Evolutionary conservation across 805 yeast genomes (phyloP).

Genomic region (Ogataea polymorpha): DNA sequence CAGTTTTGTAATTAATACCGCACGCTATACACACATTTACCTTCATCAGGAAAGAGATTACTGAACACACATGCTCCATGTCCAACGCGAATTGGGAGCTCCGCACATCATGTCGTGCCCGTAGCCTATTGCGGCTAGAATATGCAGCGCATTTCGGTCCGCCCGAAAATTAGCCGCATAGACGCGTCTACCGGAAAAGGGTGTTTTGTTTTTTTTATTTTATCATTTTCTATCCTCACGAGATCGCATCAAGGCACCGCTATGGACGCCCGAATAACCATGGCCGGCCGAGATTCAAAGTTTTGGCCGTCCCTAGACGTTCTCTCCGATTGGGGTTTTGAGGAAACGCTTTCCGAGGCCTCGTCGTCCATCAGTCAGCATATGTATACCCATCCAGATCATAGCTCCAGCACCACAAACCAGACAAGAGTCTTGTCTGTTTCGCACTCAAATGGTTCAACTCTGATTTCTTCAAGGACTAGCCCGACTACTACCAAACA

Average conservation of each 20-base stretch:
- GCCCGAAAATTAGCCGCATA: background rate
- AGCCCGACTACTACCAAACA: background rate
- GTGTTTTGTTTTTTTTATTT: slow-evolving; percentile 7
- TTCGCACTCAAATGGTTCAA: background rate
- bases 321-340: slow-evolving; percentile 26
- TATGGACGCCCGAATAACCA: slow-evolving; percentile 7
- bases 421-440: background rate
- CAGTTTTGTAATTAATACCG: slow-evolving; percentile 29
- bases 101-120: background rate
- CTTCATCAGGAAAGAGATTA: background rate
- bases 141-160: background rate
- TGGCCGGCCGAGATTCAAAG: slow-evolving; percentile 1
- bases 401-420: slow-evolving; percentile 6
- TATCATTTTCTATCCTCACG: background rate
- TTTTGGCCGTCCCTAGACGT: slow-evolving; percentile 4
- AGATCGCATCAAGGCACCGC: background rate
- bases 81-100: background rate
- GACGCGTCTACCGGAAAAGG: slow-evolving; percentile 7
- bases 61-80: background rate
- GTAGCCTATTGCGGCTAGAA: background rate
- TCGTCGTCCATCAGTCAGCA: background rate
- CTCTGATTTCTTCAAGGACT: background rate
- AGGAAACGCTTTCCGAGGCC: slow-evolving; percentile 12
- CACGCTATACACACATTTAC: background rate
- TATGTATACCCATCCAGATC: slow-evolving; percentile 5